phyloP scores from a whole-genome alignment of 306 rosid species.

The Biancaea sappan region DNA sequence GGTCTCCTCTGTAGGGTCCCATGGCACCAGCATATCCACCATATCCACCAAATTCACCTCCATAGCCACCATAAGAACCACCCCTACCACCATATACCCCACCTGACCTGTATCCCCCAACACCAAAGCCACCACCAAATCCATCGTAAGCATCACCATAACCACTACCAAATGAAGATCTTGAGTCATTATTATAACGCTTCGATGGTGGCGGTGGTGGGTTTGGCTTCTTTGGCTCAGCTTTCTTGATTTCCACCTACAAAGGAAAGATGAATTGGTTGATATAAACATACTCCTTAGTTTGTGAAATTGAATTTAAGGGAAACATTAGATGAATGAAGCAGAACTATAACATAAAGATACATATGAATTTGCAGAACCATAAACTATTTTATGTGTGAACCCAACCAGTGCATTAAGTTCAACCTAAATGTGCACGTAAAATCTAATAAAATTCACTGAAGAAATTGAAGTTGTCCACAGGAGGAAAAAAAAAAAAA shows the following conservation, averaged over 20 bases:
- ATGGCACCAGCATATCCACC: conserved; percentile 77
- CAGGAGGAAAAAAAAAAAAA: neutral
- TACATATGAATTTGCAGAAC: neutral
- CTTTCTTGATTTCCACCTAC: conserved; percentile 97
- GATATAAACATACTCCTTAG: neutral
- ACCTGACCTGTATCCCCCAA: conserved; percentile 68
- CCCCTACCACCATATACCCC: conserved; percentile 67
- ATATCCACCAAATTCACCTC: conserved; percentile 85
- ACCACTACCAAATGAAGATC: conserved; percentile 73
- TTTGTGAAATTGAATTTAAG: neutral
- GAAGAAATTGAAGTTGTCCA: neutral
- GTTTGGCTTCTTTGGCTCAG: conserved; percentile 94
- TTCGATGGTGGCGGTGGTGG: conserved; percentile 77
- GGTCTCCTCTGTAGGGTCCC: conserved; percentile 84
- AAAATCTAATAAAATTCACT: neutral
- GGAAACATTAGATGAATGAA: neutral
- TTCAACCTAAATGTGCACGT: neutral
- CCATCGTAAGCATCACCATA: conserved; percentile 84
- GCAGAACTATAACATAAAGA: neutral
- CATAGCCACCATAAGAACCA: conserved; percentile 62
- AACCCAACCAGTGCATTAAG: neutral
- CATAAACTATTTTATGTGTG: neutral
- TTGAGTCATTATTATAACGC: conserved; percentile 67
- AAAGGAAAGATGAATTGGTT: conserved; percentile 1
- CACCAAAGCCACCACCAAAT: conserved; percentile 69